Conservation (phyloP, 2,329 filamentous ascomycete genomes). For the Pseudocercospora eumusae region DNA sequence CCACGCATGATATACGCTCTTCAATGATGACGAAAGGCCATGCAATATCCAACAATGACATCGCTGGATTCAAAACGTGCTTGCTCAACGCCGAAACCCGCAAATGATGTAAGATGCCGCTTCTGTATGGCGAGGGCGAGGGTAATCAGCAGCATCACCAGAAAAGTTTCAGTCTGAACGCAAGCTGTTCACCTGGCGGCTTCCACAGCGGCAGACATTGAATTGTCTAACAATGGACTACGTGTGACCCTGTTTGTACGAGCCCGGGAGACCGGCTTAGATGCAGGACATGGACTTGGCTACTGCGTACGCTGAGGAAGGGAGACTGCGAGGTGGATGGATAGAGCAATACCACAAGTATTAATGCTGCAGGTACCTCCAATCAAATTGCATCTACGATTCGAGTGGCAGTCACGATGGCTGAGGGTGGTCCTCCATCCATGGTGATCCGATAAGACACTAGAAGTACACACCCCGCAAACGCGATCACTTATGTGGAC, state of each 20-base stretch:
- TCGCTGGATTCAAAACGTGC: slow-evolving; percentile 21
- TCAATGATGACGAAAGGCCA: neutral
- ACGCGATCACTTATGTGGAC: neutral
- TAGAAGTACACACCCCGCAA: too few species aligned
- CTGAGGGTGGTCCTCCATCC: too few species aligned
- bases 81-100: slow-evolving; percentile 19
- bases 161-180: neutral
- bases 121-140: neutral
- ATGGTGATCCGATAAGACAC: too few species aligned
- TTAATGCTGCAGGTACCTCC: too few species aligned
- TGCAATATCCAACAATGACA: neutral
- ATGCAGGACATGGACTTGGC: neutral
- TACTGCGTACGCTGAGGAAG: too few species aligned
- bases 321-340: too few species aligned
- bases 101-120: neutral
- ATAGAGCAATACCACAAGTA: too few species aligned
- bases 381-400: too few species aligned
- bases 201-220: neutral
- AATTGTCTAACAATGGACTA: neutral
- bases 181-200: neutral
- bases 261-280: neutral
- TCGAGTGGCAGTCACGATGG: too few species aligned
- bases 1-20: neutral
- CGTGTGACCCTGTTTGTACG: neutral
- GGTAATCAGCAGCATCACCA: neutral